These are phyloP conservation scores for Cystobasidium ongulense DNA, from an alignment of 768 basidiomycete genomes.

Conservation along the genomic window DNA sequence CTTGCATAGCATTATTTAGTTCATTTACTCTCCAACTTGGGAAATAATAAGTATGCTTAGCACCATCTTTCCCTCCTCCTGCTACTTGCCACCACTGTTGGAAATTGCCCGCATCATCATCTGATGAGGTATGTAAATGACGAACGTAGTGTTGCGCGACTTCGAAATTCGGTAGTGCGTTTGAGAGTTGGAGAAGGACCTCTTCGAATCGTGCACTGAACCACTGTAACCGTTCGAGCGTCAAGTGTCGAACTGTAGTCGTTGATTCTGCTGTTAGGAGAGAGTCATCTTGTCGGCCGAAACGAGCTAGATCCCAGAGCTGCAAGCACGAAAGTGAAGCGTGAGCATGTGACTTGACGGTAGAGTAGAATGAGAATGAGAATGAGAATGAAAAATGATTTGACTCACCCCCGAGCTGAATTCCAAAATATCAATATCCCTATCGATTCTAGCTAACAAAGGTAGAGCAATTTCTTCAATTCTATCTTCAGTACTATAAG, in stretches of 20 bases:
- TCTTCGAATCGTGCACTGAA: background rate
- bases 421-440: slow-evolving; percentile 11
- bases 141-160: background rate
- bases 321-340: background rate
- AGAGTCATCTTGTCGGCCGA: slow-evolving; percentile 7
- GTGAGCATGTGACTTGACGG: background rate
- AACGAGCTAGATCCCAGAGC: slow-evolving; percentile 25
- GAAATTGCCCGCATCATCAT: slow-evolving; percentile 16
- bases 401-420: slow-evolving; percentile 20
- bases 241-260: slow-evolving; percentile 10
- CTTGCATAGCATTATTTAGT: slow-evolving; percentile 6
- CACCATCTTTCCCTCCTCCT: background rate
- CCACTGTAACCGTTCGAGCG: background rate
- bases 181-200: background rate
- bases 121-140: background rate
- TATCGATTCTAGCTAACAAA: background rate
- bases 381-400: background rate
- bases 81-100: slow-evolving; percentile 15
- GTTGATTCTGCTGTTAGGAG: background rate
- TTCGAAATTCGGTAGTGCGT: background rate
- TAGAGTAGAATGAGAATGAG: background rate
- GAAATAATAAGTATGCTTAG: slow-evolving; percentile 15
- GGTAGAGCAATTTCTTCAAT: slow-evolving; percentile 9
- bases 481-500: background rate
- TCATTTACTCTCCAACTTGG: slow-evolving; percentile 20